These are phyloP conservation scores for Podila horticola DNA, from an alignment of 192 early-diverging fungal genomes.

Conservation along the genomic window DNA sequence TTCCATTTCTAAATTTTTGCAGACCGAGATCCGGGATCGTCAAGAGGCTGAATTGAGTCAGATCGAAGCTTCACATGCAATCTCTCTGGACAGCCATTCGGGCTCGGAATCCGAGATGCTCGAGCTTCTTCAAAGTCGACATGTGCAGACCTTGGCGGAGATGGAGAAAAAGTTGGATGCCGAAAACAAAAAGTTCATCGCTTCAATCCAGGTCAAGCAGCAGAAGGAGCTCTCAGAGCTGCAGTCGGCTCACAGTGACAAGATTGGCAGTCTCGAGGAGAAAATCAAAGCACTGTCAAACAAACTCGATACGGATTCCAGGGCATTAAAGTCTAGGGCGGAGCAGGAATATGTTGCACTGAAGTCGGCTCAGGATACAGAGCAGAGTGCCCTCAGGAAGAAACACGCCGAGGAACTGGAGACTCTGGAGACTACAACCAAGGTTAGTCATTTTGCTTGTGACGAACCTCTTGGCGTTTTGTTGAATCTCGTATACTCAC, in stretches of 20 bases:
- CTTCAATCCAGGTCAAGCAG: slow-evolving; percentile 21
- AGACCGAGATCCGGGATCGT: slow-evolving; percentile 28
- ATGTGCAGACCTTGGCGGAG: slow-evolving; percentile 15
- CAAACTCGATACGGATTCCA: slow-evolving; percentile 11
- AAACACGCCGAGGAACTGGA: slow-evolving; percentile 13
- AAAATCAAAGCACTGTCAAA: slow-evolving; percentile 21
- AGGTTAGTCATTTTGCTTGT: slow-evolving; percentile 1
- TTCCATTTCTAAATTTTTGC: neutral
- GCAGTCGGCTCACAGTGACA: neutral
- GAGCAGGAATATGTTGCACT: neutral
- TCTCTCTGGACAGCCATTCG: slow-evolving; percentile 2
- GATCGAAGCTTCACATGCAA: slow-evolving; percentile 27
- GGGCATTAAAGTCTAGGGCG: slow-evolving; percentile 6
- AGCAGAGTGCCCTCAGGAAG: slow-evolving; percentile 5
- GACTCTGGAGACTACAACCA: slow-evolving; percentile 9
- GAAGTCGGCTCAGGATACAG: slow-evolving; percentile 14
- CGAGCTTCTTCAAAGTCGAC: slow-evolving; percentile 24
- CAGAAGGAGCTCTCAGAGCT: slow-evolving; percentile 18
- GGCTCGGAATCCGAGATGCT: slow-evolving; percentile 17
- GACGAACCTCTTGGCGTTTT: neutral
- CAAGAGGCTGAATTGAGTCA: slow-evolving; percentile 21
- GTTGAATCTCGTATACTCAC: neutral
- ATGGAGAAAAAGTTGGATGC: slow-evolving; percentile 5
- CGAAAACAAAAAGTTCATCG: slow-evolving; percentile 11
- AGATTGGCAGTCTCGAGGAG: slow-evolving; percentile 2